A percentile compares a stretch with the other conserved stretches of the same genome.
These are phyloP conservation scores for Scalesia atractyloides DNA, from an alignment of 129 eudicot genomes.

Conservation along the genomic window DNA sequence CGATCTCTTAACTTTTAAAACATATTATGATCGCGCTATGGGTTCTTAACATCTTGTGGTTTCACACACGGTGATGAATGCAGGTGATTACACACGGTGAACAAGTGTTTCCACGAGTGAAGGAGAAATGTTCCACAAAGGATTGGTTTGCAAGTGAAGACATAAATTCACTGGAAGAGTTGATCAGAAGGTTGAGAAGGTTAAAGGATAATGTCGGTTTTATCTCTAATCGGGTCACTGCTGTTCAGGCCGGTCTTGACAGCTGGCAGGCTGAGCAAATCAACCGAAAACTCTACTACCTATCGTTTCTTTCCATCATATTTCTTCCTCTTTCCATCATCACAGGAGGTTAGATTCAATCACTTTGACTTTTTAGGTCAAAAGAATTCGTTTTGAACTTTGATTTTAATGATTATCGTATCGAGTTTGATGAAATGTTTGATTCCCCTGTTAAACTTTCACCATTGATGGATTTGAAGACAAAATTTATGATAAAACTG, in stretches of 20 bases:
- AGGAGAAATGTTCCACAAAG: slow-evolving; percentile 79
- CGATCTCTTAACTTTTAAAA: neutral
- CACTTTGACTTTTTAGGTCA: slow-evolving; percentile 17
- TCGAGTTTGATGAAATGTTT: neutral
- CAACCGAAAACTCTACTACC: slow-evolving; percentile 86
- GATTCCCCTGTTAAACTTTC: neutral
- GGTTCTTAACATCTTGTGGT: neutral
- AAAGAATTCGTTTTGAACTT: neutral
- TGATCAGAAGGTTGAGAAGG: slow-evolving; percentile 66
- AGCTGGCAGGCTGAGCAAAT: slow-evolving; percentile 98
- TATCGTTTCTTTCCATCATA: slow-evolving; percentile 87
- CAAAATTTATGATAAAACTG: neutral
- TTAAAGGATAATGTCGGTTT: slow-evolving; percentile 90
- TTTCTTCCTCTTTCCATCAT: slow-evolving; percentile 87
- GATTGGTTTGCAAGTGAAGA: slow-evolving; percentile 86
- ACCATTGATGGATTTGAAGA: neutral
- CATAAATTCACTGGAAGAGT: slow-evolving; percentile 70
- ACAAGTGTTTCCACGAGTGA: slow-evolving; percentile 96
- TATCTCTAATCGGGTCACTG: slow-evolving; percentile 87
- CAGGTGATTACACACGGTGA: slow-evolving; percentile 96
- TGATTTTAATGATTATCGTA: neutral
- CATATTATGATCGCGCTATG: neutral
- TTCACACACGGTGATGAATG: slow-evolving; percentile 11
- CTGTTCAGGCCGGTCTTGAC: slow-evolving; percentile 92
- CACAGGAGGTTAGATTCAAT: slow-evolving; percentile 74